Conservation (phyloP, 2,329 filamentous ascomycete genomes). For the Talaromyces funiculosus region DNA sequence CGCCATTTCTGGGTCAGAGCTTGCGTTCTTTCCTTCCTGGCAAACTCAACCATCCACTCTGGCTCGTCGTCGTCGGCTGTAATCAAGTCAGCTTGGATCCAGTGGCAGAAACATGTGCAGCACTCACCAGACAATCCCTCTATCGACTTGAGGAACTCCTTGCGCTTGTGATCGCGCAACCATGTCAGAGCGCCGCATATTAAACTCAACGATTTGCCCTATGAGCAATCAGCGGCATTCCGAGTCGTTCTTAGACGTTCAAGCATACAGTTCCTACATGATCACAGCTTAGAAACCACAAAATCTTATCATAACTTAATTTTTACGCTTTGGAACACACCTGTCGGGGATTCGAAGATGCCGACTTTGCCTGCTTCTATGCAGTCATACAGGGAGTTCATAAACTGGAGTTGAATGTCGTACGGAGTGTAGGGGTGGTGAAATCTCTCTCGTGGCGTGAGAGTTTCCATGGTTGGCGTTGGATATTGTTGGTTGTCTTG, state of each 20-base stretch:
- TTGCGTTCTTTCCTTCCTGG: constrained; percentile 61
- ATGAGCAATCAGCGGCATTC: constrained; percentile 10
- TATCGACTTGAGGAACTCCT: constrained; percentile 51
- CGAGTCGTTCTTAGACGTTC: not conserved
- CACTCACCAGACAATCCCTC: constrained; percentile 38
- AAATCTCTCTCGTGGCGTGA: constrained; percentile 51
- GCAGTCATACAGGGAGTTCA: constrained; percentile 74
- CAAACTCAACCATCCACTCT: constrained; percentile 76
- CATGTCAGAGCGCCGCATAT: constrained; percentile 87
- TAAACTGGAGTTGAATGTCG: constrained; percentile 80
- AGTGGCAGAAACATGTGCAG: not conserved
- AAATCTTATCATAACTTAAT: not conserved
- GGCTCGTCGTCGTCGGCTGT: constrained; percentile 61
- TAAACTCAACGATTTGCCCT: constrained; percentile 86
- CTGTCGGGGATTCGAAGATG: constrained; percentile 90
- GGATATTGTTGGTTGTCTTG: not conserved
- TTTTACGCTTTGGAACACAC: constrained; percentile 42
- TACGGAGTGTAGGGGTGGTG: constrained; percentile 86
- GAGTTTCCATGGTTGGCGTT: constrained; percentile 26
- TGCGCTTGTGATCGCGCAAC: constrained; percentile 75
- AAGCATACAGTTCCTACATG: constrained; percentile 13
- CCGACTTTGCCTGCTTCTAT: constrained; percentile 75
- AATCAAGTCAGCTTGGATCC: not conserved
- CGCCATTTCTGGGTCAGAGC: constrained; percentile 62
- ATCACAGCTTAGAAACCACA: not conserved